Percentiles rank a stretch among this genome's conserved stretches.
These are phyloP conservation scores for Tuber borchii DNA, from an alignment of 495 filamentous ascomycete genomes.

Conservation along the genomic window DNA sequence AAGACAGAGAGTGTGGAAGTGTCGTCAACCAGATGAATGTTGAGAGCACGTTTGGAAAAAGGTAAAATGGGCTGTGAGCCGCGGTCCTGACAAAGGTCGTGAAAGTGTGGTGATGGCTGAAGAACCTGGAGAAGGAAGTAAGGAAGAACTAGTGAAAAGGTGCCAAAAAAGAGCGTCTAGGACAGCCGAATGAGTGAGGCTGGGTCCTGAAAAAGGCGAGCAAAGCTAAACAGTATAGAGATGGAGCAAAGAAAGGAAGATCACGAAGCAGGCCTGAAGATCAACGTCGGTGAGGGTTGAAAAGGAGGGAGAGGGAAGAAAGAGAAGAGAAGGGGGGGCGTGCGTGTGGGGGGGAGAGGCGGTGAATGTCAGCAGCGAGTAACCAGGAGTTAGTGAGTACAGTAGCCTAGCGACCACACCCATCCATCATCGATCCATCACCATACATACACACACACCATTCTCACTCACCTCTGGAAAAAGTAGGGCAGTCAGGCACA, in stretches of 20 bases:
- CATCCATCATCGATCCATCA: background rate
- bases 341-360: conserved; percentile 26
- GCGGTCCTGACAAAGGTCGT: conserved; percentile 16
- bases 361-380: conserved; percentile 24
- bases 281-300: conserved; percentile 37
- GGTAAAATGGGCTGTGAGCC: conserved; percentile 36
- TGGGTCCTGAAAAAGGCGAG: conserved; percentile 43
- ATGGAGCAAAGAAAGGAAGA: conserved; percentile 35
- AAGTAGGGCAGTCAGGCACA: background rate
- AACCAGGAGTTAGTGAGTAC: background rate
- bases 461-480: background rate
- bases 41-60: conserved; percentile 36
- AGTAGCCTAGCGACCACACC: background rate
- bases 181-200: conserved; percentile 44
- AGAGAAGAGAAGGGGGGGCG: conserved; percentile 42
- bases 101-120: conserved; percentile 34
- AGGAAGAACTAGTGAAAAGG: conserved; percentile 37
- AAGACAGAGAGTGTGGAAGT: conserved; percentile 36
- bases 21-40: conserved; percentile 37
- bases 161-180: conserved; percentile 44
- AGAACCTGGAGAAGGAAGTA: conserved; percentile 31
- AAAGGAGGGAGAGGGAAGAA: conserved; percentile 39
- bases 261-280: conserved; percentile 38
- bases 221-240: conserved; percentile 41
- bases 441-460: background rate